Base-by-base conservation (phyloP, 2,329 filamentous ascomycete genomes). In the Ascochyta pisi region DNA sequence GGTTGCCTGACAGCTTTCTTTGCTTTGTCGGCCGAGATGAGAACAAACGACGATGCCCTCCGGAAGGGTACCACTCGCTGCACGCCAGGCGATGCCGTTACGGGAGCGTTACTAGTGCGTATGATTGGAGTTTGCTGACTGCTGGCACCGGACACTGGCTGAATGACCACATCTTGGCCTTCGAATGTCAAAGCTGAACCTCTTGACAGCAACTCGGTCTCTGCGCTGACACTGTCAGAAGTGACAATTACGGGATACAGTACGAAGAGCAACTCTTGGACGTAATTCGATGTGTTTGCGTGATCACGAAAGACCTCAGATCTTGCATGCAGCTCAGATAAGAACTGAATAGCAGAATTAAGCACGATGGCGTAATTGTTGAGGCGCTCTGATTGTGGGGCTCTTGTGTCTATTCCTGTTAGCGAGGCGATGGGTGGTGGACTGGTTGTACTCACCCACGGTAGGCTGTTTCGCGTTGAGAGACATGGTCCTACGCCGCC, bases 211-310 rank as follows among this genome's bases (percentile, higher is more conserved):
- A 98, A 78, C 73, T 99, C 95, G 0, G 88, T 90, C 66, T 95
- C 90, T 0, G 95, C 88, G 50, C 86, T 89, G 35, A 97, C 88
- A 22, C 88, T 84, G 75, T 97, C 92, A 12, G 91, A 88, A 64
- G 91, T 94, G 24, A 96, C 92, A 45, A 97, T 84, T 16, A 95
- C 86, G 1, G 95, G 93, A 70, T 95, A 99, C 2, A 98, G 79
- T 12, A 92, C 88, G 33, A 86, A 85, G 0, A 97, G 81, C 4
- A 99, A 79, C 42, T 92, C 82, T 58, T 94, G 88, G 1, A 94
- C 80, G 75, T 96, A 98, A 40, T 90, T 89, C 0, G 93, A 96
- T 0, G 83, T 84, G 10, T 89, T 77, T 0, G 91, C 86, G 73
- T 96, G 97, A 40, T 97, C 92, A 53, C 90, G 85, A 73, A 98